Evolutionary conservation across 1,139 yeast species (phyloP), one percentile per base, ranked within the genome.

Genomic region (Blastobotrys raffinosifermentans): DNA sequence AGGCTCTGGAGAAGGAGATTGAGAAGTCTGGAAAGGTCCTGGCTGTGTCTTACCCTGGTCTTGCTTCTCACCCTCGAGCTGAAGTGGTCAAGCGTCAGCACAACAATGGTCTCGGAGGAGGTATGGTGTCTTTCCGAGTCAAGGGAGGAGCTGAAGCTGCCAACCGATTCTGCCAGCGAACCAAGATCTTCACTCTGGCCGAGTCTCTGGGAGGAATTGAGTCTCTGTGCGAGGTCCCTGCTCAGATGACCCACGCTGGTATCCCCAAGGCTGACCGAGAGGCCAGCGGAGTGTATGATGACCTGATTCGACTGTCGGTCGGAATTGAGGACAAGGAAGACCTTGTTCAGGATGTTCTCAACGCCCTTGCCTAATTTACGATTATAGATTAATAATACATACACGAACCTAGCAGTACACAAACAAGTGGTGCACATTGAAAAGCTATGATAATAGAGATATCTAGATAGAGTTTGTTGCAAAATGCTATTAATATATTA

Each of bases 231-330:
- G 94, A 85, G 65, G 91, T 85, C 36, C 95, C 95, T 37, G 94
- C 95, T 40, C 77, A 80, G 39, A 85, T 85, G 94, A 85, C 95
- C 51, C 95, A 85, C 56, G 93, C 93, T 40, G 94, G 94, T 58
- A 84, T 86, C 62, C 89, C 94, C 56, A 72, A 73, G 62, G 85
- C 69, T 39, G 80, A 77, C 55, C 78, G 95, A 65, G 93, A 82
- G 63, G 73, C 77, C 36, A 74, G 80, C 42, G 94, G 94, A 49
- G 93, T 86, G 33, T 81, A 57, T 53, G 94, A 85, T 54, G 87
- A 84, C 64, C 72, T 86, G 63, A 71, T 85, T 52, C 78, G 95
- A 70, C 69, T 85, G 44, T 77, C 86, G 46, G 91, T 85, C 43
- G 95, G 95, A 67, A 81, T 85, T 50, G 95, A 86, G 67, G 94